A percentile compares a stretch with the other conserved stretches of the same genome.
Conservation (phyloP, 192 early-diverging fungal genomes). For the Entomortierella chlamydospora region DNA sequence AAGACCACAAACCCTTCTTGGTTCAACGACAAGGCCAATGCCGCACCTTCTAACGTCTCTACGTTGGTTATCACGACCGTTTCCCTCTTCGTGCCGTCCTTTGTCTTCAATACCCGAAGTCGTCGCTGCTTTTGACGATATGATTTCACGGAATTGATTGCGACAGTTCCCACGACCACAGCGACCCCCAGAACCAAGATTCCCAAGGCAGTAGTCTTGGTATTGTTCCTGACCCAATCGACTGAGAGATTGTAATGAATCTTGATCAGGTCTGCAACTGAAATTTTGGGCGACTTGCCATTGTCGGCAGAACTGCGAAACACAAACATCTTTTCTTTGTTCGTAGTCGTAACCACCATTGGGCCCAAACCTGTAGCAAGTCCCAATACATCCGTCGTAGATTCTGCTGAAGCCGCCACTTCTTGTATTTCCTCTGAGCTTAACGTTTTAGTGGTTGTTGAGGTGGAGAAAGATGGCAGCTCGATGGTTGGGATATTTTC, state of each 20-base stretch:
- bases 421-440: slow-evolving; percentile 4
- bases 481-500: slow-evolving; percentile 39
- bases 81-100: slow-evolving; percentile 27
- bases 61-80: slow-evolving; percentile 27
- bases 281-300: slow-evolving; percentile 3
- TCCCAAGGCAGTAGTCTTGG: slow-evolving; percentile 1
- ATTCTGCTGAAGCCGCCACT: background rate
- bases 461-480: slow-evolving; percentile 11
- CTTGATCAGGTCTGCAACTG: slow-evolving; percentile 26
- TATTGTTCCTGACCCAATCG: slow-evolving; percentile 36
- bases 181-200: slow-evolving; percentile 3
- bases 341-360: background rate
- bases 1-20: slow-evolving; percentile 50
- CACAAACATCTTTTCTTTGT: slow-evolving; percentile 5
- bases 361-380: slow-evolving; percentile 2
- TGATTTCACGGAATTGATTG: slow-evolving; percentile 8
- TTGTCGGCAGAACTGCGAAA: slow-evolving; percentile 9
- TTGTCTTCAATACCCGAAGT: slow-evolving; percentile 11
- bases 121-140: slow-evolving; percentile 12
- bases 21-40: slow-evolving; percentile 34
- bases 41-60: slow-evolving; percentile 23
- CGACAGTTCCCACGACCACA: slow-evolving; percentile 20
- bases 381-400: background rate
- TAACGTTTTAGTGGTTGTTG: background rate
- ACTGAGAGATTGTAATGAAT: slow-evolving; percentile 27